Conservation (phyloP, 257 asterid species). For the Lycium ferocissimum region DNA sequence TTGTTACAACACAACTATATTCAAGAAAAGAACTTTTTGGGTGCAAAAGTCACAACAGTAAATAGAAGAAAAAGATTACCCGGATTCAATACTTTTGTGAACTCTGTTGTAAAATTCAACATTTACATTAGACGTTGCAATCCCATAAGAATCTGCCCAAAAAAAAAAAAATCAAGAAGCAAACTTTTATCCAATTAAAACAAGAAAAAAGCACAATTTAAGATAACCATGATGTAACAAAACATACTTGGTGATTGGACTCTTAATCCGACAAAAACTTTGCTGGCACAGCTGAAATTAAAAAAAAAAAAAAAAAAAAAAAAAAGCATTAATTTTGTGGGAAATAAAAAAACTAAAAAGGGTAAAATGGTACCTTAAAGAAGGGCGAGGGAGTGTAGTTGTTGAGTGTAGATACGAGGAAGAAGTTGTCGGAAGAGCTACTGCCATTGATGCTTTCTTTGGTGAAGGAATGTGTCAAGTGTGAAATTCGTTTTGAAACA, state of each 20-base stretch:
- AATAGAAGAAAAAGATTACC: conserved; percentile 49
- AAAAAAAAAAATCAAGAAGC: neutral
- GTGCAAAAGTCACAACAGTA: conserved; percentile 19
- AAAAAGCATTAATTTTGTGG: neutral
- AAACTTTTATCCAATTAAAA: conserved; percentile 8
- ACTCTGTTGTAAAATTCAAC: conserved; percentile 71
- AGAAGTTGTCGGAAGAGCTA: conserved; percentile 27
- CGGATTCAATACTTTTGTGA: conserved; percentile 64
- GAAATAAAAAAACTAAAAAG: neutral
- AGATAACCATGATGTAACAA: neutral
- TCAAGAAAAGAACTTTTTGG: conserved; percentile 7
- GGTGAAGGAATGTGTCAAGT: neutral
- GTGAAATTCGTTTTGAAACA: neutral
- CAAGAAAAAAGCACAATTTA: neutral
- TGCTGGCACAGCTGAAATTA: conserved; percentile 64
- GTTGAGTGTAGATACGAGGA: conserved; percentile 41
- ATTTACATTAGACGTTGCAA: conserved; percentile 58
- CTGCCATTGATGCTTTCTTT: conserved; percentile 42
- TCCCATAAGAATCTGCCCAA: conserved; percentile 63
- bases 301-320: conserved; percentile 18
- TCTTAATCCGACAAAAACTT: conserved; percentile 67
- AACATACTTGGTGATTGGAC: conserved; percentile 73
- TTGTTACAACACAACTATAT: neutral
- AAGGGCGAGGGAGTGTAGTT: conserved; percentile 32
- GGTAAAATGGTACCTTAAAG: conserved; percentile 43